phyloP scores from a whole-genome alignment of 257 asterid species.

The Ophiorrhiza pumila region DNA sequence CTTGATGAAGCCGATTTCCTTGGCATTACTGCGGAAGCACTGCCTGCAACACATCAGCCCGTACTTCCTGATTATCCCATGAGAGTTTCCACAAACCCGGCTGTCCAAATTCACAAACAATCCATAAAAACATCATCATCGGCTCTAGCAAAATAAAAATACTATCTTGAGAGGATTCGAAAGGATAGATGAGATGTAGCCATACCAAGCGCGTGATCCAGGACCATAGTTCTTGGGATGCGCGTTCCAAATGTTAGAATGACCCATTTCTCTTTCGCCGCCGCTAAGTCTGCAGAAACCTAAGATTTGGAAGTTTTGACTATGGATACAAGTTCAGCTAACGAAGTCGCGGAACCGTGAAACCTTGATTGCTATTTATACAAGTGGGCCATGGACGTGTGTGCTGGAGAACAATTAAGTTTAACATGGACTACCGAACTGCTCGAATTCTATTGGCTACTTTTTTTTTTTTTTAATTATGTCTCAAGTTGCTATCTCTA shows the following conservation, averaged over 20 bases:
- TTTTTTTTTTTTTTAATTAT: no score
- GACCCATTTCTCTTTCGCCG: conserved; percentile 33
- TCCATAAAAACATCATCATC: neutral
- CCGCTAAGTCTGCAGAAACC: neutral
- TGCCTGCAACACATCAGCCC: conserved; percentile 40
- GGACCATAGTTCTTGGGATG: conserved; percentile 49
- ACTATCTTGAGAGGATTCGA: no score
- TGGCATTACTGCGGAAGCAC: conserved; percentile 38
- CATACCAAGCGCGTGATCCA: conserved; percentile 39
- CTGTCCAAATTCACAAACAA: conserved; percentile 5
- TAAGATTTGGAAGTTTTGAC: neutral
- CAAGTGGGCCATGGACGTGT: no score
- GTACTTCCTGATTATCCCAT: conserved; percentile 36
- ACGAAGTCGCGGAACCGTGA: neutral
- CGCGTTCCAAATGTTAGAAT: conserved; percentile 46
- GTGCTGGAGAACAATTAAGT: no score
- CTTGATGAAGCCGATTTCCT: conserved; percentile 41
- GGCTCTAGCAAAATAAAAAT: no score
- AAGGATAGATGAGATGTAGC: no score
- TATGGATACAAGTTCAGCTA: neutral
- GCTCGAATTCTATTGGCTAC: neutral
- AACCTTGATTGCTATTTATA: neutral
- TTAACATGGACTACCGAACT: neutral
- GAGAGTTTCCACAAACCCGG: conserved; percentile 37
- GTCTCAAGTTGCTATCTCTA: no score